Conservation (phyloP, 805 yeast genomes). For the Starmerella asiatica region DNA sequence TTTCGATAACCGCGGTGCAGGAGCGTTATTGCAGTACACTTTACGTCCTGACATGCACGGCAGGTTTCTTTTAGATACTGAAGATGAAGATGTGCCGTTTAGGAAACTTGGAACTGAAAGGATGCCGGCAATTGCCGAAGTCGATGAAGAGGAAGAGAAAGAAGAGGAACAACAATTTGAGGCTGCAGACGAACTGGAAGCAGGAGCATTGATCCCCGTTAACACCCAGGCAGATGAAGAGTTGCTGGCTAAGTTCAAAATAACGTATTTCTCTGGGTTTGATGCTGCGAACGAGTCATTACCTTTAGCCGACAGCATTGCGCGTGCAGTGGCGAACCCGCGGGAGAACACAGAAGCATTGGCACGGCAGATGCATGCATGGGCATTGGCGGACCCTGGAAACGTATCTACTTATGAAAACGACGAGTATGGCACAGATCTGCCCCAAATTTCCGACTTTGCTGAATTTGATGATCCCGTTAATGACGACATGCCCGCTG, state of each 20-base stretch:
- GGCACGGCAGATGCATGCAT: constrained; percentile 14
- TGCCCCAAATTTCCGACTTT: neutral
- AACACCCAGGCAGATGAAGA: neutral
- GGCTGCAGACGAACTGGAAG: neutral
- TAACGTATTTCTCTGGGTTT: constrained; percentile 22
- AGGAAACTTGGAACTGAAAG: neutral
- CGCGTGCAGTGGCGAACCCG: constrained; percentile 16
- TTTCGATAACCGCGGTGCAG: constrained; percentile 34
- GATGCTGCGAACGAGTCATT: constrained; percentile 15
- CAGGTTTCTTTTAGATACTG: constrained; percentile 55
- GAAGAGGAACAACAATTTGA: neutral
- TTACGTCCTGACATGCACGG: constrained; percentile 37
- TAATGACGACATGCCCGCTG: neutral
- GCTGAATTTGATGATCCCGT: constrained; percentile 1
- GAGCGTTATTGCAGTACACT: constrained; percentile 36
- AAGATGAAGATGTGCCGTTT: constrained; percentile 28
- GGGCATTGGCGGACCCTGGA: constrained; percentile 16
- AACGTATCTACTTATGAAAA: constrained; percentile 3
- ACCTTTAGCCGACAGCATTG: constrained; percentile 9
- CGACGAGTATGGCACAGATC: neutral
- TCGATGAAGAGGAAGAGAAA: constrained; percentile 30
- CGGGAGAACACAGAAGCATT: constrained; percentile 14
- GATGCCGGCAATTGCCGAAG: constrained; percentile 8
- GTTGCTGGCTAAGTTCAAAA: constrained; percentile 9
- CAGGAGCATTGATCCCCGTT: neutral